Conservation (phyloP, 1,284 basidiomycete genomes). For the Leccinum solheimii region DNA sequence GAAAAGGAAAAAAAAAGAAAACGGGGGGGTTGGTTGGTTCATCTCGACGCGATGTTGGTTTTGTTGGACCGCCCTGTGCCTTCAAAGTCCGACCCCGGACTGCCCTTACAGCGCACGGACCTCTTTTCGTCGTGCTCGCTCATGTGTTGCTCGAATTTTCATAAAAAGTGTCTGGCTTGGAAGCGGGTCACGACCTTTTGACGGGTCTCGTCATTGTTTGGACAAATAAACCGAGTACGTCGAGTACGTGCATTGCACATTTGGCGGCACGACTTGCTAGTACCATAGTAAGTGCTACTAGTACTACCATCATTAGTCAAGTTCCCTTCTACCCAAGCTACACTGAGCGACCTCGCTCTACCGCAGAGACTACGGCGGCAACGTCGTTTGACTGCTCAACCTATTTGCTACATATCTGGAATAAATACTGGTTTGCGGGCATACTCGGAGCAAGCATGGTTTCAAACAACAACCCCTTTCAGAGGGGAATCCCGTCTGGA, state of each 20-base stretch:
- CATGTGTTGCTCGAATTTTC: constrained; percentile 23
- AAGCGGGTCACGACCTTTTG: constrained; percentile 12
- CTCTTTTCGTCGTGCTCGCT: constrained; percentile 31
- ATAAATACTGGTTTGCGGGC: constrained; percentile 7
- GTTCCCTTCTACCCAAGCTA: background rate
- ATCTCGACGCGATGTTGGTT: constrained; percentile 41
- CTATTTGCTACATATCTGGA: constrained; percentile 5
- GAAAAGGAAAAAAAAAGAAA: constrained; percentile 26
- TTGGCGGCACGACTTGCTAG: background rate
- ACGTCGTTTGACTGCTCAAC: background rate
- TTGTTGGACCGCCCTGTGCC: constrained; percentile 40
- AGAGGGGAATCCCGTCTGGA: constrained; percentile 23
- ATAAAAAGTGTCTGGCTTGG: constrained; percentile 11
- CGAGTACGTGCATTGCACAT: background rate
- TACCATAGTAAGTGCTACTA: background rate
- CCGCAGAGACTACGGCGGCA: background rate
- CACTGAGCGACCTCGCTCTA: background rate
- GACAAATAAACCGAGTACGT: constrained; percentile 28
- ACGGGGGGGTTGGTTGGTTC: constrained; percentile 36
- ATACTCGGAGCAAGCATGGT: constrained; percentile 3
- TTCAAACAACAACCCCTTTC: background rate
- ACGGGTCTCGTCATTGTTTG: constrained; percentile 28
- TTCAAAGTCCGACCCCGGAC: constrained; percentile 38
- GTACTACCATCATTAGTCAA: background rate
- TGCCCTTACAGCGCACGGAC: constrained; percentile 37